Evolutionary conservation across 2,329 filamentous ascomycete genomes (phyloP).

Genomic region (Ceratocystis alfenasii): DNA sequence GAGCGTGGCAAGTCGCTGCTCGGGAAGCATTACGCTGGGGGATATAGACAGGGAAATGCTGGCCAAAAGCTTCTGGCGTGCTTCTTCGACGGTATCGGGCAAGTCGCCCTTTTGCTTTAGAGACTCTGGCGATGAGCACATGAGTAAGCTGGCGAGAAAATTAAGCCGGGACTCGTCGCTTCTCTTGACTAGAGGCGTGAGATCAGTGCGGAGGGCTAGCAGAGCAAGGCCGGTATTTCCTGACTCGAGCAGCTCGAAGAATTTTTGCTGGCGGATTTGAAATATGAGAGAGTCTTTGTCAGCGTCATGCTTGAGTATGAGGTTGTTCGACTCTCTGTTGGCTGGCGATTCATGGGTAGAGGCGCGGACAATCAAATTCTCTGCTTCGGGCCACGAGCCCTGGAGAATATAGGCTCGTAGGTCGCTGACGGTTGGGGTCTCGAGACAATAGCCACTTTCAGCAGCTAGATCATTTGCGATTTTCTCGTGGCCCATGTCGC

Average conservation of each 20-base stretch:
- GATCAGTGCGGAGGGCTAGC: slow-evolving; percentile 70
- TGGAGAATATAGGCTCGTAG: slow-evolving; percentile 70
- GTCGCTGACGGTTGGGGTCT: slow-evolving; percentile 72
- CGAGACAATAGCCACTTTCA: slow-evolving; percentile 79
- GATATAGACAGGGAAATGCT: slow-evolving; percentile 63
- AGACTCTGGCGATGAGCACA: slow-evolving; percentile 56
- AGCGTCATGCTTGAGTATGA: slow-evolving; percentile 8
- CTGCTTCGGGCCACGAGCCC: slow-evolving; percentile 77
- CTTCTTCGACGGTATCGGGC: slow-evolving; percentile 62
- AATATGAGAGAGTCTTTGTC: slow-evolving; percentile 62
- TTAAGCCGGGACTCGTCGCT: slow-evolving; percentile 39
- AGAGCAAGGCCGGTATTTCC: slow-evolving; percentile 63
- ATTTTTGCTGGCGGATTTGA: slow-evolving; percentile 85
- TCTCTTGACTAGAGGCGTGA: slow-evolving; percentile 76
- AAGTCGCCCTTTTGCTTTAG: slow-evolving; percentile 49
- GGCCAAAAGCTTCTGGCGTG: slow-evolving; percentile 56
- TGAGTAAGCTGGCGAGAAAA: slow-evolving; percentile 78
- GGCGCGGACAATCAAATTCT: slow-evolving; percentile 57
- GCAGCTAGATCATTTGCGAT: slow-evolving; percentile 63
- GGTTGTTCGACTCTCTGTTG: neutral
- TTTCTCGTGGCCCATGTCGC: slow-evolving; percentile 72
- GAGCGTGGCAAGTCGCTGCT: slow-evolving; percentile 71
- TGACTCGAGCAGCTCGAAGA: slow-evolving; percentile 74
- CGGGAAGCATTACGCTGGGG: slow-evolving; percentile 91
- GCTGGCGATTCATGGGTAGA: neutral